Evolutionary conservation across 306 rosid species (phyloP).

Genomic region (Vigna nakashimae): DNA sequence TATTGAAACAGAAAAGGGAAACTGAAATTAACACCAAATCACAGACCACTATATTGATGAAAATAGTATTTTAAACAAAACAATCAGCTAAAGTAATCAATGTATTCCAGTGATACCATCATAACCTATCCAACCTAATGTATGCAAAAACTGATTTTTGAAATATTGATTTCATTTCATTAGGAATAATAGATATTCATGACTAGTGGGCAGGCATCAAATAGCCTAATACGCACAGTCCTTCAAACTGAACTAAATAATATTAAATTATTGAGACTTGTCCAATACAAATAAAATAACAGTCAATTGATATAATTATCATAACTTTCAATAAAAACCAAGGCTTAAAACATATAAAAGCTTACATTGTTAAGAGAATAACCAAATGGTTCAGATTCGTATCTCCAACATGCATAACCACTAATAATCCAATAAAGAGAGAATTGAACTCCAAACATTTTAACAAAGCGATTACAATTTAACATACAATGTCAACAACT

Average conservation of each 20-base stretch:
- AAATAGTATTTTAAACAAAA: slow-evolving; percentile 5
- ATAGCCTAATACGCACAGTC: not conserved
- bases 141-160: slow-evolving; percentile 11
- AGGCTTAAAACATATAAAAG: not conserved
- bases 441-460: too few species aligned
- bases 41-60: not conserved
- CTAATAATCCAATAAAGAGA: not conserved
- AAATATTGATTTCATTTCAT: not conserved
- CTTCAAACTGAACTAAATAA: not conserved
- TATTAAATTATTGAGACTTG: not conserved
- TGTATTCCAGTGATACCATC: slow-evolving; percentile 13
- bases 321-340: not conserved
- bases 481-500: not conserved
- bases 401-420: slow-evolving; percentile 14
- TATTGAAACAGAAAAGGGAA: slow-evolving; percentile 23
- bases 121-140: slow-evolving; percentile 19
- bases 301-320: slow-evolving; percentile 29
- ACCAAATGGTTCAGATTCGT: slow-evolving; percentile 10
- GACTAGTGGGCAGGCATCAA: slow-evolving; percentile 1
- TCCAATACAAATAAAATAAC: not conserved
- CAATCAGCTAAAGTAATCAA: not conserved
- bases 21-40: slow-evolving; percentile 13
- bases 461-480: slow-evolving; percentile 3
- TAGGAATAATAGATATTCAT: not conserved
- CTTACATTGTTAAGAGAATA: not conserved